Evolutionary conservation across 768 basidiomycete species (phyloP), one percentile per base, ranked within the genome.

Genomic region (Exidia glandulosa): DNA sequence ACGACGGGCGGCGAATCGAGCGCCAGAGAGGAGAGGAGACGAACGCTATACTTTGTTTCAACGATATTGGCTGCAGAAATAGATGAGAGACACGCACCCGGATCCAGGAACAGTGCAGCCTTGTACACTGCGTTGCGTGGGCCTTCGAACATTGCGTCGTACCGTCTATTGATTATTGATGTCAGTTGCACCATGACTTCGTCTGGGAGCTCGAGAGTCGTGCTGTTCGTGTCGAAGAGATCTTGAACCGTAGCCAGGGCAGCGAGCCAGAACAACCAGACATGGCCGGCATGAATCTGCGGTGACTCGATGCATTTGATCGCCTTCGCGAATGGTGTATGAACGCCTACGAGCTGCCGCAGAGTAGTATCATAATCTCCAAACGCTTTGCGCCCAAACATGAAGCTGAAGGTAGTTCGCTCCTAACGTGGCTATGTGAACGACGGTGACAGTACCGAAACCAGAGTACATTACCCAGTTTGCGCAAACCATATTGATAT

Each of bases 231-330:
- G 12, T 13, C 41, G 0, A n/a, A n/a, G 34, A 68, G 59, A 3
- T 67, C 50, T 29, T 65, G 62, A 23, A 71, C 48, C 3, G 62
- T 32, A 2, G 68, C 66, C 3, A 72, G 32, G 16, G 72, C 57
- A 1, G 72, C 74, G 5, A 75, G 67, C 72, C 72, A 74, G 55
- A 73, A 74, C 2, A 71, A 60, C 58, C 69, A 74, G 10, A 74
- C 68, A 62, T 74, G 68, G 12, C 67, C 73, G 0, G 67, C 62
- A 3, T 60, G 71, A 0, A 67, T 48, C 3, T 64, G 36, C 9
- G 63, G 58, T 0, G 72, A 71, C 59, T 75, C 73, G 1, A 75
- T 65, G 58, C 73, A 74, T 50, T 68, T 63, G 57, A 72, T 69
- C 1, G 70, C 66, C 3, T 65, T 60, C 12, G 70, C 72, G 30